A percentile compares a stretch with the other conserved stretches of the same genome.
Conservation (phyloP, 2,329 filamentous ascomycete species). For the Scedosporium aurantiacum region DNA sequence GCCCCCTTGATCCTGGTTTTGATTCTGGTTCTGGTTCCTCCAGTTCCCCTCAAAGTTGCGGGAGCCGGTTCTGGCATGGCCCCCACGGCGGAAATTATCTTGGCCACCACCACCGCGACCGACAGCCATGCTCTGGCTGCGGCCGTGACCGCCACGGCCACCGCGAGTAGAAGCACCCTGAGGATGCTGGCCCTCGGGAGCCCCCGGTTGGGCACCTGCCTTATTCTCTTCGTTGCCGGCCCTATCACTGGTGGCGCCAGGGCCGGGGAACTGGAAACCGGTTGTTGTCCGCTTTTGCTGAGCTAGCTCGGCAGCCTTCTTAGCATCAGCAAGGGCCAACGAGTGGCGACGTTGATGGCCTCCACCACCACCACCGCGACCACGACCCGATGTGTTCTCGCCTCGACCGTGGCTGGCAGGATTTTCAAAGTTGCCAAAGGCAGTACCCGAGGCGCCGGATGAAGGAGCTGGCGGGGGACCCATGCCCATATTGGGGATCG, state of each 20-base stretch:
- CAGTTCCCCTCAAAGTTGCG: constrained; percentile 98
- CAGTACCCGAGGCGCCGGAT: constrained; percentile 70
- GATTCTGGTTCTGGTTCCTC: constrained; percentile 65
- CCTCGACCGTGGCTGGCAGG: constrained; percentile 42
- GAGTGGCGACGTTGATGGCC: constrained; percentile 94
- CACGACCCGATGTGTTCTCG: constrained; percentile 54
- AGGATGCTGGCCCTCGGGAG: constrained; percentile 19
- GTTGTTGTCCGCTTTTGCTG: constrained; percentile 94
- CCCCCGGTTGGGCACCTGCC: constrained; percentile 21
- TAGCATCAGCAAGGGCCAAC: constrained; percentile 85
- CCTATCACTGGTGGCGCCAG: constrained; percentile 54
- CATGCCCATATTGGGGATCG: constrained; percentile 84
- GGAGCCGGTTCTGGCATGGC: constrained; percentile 72
- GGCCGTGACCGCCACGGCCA: constrained; percentile 51
- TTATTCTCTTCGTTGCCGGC: constrained; percentile 40
- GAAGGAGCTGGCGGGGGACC: constrained; percentile 83
- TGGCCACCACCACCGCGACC: constrained; percentile 51
- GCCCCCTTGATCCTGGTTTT: constrained; percentile 46
- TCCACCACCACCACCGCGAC: constrained; percentile 58
- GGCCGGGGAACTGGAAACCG: constrained; percentile 86
- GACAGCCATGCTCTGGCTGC: constrained; percentile 86
- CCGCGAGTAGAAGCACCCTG: constrained; percentile 32
- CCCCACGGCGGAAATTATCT: constrained; percentile 45
- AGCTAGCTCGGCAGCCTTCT: constrained; percentile 91
- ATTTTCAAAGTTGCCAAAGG: constrained; percentile 69